Evolutionary conservation across 495 filamentous ascomycete genomes (phyloP), one percentile per base, ranked within the genome.

Genomic region (Penicillium turbatum): DNA sequence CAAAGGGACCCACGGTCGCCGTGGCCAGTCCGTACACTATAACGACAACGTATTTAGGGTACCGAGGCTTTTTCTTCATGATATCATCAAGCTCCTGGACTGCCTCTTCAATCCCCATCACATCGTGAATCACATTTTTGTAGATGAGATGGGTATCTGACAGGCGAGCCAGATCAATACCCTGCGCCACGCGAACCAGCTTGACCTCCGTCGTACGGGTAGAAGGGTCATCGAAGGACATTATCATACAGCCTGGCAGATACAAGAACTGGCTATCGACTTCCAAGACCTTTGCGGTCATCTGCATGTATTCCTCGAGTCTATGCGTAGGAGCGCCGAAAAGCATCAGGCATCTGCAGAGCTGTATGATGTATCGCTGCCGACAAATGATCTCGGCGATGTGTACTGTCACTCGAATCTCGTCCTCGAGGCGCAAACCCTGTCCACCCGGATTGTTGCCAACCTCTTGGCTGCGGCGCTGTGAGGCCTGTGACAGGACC

Each of bases 141-240:
- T 96, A 97, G 31, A 95, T 82, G 37, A 87, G 81, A 62, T 96
- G 90, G 8, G 84, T 83, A 56, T 95, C 90, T 3, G 86, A 78
- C 9, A 96, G 76, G 41, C 86, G 88, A 8, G 88, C 87, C 1
- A 97, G 77, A 68, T 97, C 86, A 21, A 97, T 77, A 1, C 88
- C 89, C 65, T 89, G 87, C 1, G 67, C 69, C 2, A 82, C 76
- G 9, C 87, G 83, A 15, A 97, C 84, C 27, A 97, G 81, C 65
- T 92, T 92, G 47, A 96, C 86, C 62, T 95, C 91, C 8, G 90
- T 88, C 1, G 91, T 96, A 56, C 95, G 87, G 1, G 89, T 93
- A 13, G 83, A 80, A 7, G 83, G 79, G 72, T 96, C 91, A 63
- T 95, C 91, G 58, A 96, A 96, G 1, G 88, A 89, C 63, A 95